Evolutionary conservation across 192 early-diverging fungal genomes (phyloP).

Genomic region (Haplosporangium gracile): DNA sequence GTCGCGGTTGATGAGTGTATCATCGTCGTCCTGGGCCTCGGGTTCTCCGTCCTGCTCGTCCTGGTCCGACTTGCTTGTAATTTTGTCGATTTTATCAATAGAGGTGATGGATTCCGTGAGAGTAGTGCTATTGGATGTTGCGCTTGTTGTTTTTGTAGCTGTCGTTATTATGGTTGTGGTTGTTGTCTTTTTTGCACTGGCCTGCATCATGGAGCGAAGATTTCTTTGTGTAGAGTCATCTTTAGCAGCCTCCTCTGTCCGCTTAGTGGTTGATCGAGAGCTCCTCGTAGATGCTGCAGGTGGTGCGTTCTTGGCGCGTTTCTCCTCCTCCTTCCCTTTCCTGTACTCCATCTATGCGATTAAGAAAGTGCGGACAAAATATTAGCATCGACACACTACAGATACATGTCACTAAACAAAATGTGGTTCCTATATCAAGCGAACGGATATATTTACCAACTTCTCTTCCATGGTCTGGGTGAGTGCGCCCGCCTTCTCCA

Average conservation of each 20-base stretch:
- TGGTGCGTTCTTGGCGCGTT: not conserved
- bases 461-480: conserved; percentile 39
- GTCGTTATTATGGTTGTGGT: not conserved
- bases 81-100: not conserved
- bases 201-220: not conserved
- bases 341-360: conserved; percentile 8
- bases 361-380: not conserved
- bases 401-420: not conserved
- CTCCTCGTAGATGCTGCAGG: not conserved
- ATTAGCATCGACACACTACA: not conserved
- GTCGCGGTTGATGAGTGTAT: not conserved
- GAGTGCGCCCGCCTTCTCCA: conserved; percentile 10
- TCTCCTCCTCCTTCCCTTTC: conserved; percentile 27
- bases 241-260: not conserved
- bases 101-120: not conserved
- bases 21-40: not conserved
- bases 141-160: not conserved
- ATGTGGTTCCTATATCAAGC: not conserved
- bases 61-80: not conserved
- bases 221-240: conserved; percentile 3
- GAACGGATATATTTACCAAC: conserved; percentile 14
- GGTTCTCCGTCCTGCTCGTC: not conserved
- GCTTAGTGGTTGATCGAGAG: not conserved
- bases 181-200: not conserved
- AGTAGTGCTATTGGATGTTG: not conserved